These are phyloP conservation scores for Aspergillus olivimuriae DNA, from an alignment of 495 filamentous ascomycete genomes.

Conservation along the genomic window DNA sequence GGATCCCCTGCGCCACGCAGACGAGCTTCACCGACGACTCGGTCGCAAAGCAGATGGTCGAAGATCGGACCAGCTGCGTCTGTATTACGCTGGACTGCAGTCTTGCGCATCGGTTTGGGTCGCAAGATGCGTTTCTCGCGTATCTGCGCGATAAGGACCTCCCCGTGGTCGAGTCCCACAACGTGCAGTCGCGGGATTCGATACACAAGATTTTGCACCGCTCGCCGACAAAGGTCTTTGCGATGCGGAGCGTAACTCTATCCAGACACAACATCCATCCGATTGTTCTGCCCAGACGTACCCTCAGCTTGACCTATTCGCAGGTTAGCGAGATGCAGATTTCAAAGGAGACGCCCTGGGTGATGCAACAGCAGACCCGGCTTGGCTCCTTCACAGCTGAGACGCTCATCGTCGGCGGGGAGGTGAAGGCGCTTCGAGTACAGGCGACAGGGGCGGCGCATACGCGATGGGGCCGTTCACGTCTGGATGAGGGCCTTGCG, in stretches of 20 bases:
- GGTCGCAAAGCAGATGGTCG: constrained; percentile 54
- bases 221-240: constrained; percentile 45
- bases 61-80: constrained; percentile 50
- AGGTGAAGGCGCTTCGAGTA: constrained; percentile 57
- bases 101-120: constrained; percentile 46
- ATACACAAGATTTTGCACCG: constrained; percentile 50
- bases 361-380: constrained; percentile 60
- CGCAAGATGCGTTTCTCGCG: constrained; percentile 53
- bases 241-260: constrained; percentile 53
- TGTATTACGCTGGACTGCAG: constrained; percentile 51
- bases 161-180: constrained; percentile 50
- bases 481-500: constrained; percentile 44
- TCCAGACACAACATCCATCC: constrained; percentile 40
- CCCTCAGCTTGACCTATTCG: constrained; percentile 45
- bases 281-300: constrained; percentile 50
- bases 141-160: constrained; percentile 46
- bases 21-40: constrained; percentile 57
- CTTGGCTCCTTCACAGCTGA: constrained; percentile 67
- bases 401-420: constrained; percentile 52
- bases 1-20: constrained; percentile 65
- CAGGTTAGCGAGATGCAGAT: constrained; percentile 51
- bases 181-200: constrained; percentile 50
- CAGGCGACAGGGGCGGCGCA: constrained; percentile 39
- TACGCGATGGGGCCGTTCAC: constrained; percentile 50
- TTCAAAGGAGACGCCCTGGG: constrained; percentile 50